These are phyloP conservation scores for Sporothrix brunneoviolacea DNA, from an alignment of 2,329 filamentous ascomycete species.

Conservation along the genomic window DNA sequence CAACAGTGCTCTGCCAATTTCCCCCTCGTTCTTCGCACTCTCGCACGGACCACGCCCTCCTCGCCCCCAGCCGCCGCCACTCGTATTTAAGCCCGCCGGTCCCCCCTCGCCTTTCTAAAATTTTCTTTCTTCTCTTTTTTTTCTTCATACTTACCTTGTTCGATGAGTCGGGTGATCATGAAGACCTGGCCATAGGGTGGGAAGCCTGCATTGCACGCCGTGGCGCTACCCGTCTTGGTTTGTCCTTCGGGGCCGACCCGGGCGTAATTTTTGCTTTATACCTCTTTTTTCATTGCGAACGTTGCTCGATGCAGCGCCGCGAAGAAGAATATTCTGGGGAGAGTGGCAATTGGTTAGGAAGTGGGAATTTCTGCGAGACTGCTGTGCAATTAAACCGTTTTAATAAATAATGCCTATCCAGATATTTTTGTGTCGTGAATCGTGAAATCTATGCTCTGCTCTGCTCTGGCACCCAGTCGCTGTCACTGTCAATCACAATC, in stretches of 20 bases:
- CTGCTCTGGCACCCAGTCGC: background rate
- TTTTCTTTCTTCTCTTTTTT: constrained; percentile 14
- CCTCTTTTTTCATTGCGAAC: constrained; percentile 19
- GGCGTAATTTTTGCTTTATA: constrained; percentile 21
- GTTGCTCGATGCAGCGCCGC: constrained; percentile 15
- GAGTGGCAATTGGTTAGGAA: too few relatives aligned
- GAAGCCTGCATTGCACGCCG: constrained; percentile 23
- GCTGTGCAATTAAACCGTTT: too few relatives aligned
- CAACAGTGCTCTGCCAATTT: background rate
- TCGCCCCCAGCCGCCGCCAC: background rate
- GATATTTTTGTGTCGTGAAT: too few relatives aligned
- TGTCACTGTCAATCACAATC: background rate
- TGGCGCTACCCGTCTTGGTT: constrained; percentile 22
- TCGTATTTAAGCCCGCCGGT: background rate
- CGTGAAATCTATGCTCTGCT: too few relatives aligned
- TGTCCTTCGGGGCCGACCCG: constrained; percentile 23
- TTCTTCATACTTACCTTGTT: constrained; percentile 24
- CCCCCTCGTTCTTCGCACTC: constrained; percentile 10
- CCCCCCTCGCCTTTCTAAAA: constrained; percentile 9
- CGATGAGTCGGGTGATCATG: constrained; percentile 23
- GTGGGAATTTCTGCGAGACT: too few relatives aligned
- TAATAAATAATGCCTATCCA: too few relatives aligned
- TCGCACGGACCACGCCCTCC: constrained; percentile 16
- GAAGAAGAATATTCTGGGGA: constrained; percentile 17
- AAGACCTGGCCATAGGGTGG: constrained; percentile 23